phyloP scores from a whole-genome alignment of 805 yeast genomes.

The Candida berthetii region DNA sequence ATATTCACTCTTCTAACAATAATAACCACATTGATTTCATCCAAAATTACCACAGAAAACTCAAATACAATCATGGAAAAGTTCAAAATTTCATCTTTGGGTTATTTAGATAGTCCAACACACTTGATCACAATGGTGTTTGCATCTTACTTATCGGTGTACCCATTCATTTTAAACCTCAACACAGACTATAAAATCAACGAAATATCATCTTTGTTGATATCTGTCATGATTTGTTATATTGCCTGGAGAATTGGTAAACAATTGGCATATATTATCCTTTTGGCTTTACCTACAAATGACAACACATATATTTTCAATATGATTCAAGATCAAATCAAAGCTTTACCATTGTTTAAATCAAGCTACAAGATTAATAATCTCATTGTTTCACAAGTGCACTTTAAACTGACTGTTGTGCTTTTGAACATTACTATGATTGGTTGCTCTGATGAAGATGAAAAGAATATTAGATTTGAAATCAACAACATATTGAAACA shows the following conservation, averaged over 20 bases:
- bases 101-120: slow-evolving; percentile 21
- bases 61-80: slow-evolving; percentile 1
- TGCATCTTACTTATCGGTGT: slow-evolving; percentile 30
- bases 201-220: slow-evolving; percentile 38
- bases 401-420: slow-evolving; percentile 52
- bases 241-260: slow-evolving; percentile 49
- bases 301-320: slow-evolving; percentile 31
- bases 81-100: slow-evolving; percentile 6
- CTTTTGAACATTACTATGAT: slow-evolving; percentile 49
- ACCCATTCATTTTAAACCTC: slow-evolving; percentile 26
- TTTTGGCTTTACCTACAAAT: slow-evolving; percentile 46
- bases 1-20: slow-evolving; percentile 18
- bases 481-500: slow-evolving; percentile 34
- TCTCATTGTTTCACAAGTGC: slow-evolving; percentile 54
- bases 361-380: slow-evolving; percentile 38
- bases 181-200: slow-evolving; percentile 25
- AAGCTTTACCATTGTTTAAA: slow-evolving; percentile 44
- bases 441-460: slow-evolving; percentile 74
- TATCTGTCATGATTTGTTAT: slow-evolving; percentile 37
- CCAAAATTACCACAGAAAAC: slow-evolving; percentile 12
- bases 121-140: slow-evolving; percentile 39
- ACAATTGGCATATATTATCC: slow-evolving; percentile 43
- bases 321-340: slow-evolving; percentile 40
- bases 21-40: slow-evolving; percentile 25
- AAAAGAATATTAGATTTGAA: slow-evolving; percentile 46